Evolutionary conservation across 2,329 filamentous ascomycete species (phyloP).

Genomic region (Cyphellophora attinorum): DNA sequence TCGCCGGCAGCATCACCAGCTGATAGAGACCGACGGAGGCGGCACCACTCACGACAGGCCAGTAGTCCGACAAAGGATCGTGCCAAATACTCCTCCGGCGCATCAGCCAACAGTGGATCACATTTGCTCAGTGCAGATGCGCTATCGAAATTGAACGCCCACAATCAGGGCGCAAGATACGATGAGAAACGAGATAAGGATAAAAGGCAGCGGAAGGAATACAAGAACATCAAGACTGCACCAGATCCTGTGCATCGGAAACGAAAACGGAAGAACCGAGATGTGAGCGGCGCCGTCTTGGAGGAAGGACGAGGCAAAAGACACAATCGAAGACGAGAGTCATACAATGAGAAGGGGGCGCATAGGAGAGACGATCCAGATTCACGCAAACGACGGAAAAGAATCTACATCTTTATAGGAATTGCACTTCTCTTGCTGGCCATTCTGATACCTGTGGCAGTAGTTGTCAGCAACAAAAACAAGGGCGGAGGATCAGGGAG

Average conservation of each 20-base stretch:
- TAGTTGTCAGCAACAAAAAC: constrained; percentile 57
- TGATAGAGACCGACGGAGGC: constrained; percentile 12
- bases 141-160: constrained; percentile 55
- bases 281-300: constrained; percentile 61
- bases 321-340: constrained; percentile 29
- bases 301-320: constrained; percentile 52
- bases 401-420: constrained; percentile 46
- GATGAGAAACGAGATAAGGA: constrained; percentile 33
- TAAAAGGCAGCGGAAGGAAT: constrained; percentile 26
- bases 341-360: constrained; percentile 21
- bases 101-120: constrained; percentile 31
- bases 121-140: constrained; percentile 43
- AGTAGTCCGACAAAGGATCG: constrained; percentile 14
- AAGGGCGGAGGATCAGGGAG: constrained; percentile 15
- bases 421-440: constrained; percentile 46
- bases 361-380: constrained; percentile 21
- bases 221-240: constrained; percentile 20
- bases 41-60: constrained; percentile 5
- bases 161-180: constrained; percentile 47
- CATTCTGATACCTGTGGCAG: constrained; percentile 59
- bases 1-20: constrained; percentile 27
- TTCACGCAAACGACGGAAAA: constrained; percentile 23
- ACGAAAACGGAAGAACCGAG: constrained; percentile 38
- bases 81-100: constrained; percentile 28
- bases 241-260: constrained; percentile 24